These are phyloP conservation scores for Phytopythium sindhum DNA, from an alignment of 352 stramenopile species.

Conservation along the genomic window DNA sequence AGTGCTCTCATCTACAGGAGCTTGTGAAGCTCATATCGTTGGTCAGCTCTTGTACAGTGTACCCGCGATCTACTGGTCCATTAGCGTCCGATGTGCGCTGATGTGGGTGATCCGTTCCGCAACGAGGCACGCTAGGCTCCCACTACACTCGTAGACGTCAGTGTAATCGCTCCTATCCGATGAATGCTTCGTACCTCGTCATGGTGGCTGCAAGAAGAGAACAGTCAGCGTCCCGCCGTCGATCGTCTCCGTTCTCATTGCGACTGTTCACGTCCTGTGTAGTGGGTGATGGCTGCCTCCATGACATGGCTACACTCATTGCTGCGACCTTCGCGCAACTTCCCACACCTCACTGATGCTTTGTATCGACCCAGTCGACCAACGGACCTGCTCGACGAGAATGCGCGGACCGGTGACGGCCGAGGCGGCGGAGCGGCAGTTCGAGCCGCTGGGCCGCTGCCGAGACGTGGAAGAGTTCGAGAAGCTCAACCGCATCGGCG, in stretches of 20 bases:
- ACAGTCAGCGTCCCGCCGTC: neutral
- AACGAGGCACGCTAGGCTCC: no score
- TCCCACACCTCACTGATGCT: neutral
- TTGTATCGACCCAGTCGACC: neutral
- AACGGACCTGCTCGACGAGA: neutral
- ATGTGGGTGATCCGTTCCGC: no score
- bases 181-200: neutral
- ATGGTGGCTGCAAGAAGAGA: neutral
- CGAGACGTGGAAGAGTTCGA: slow-evolving; percentile 64
- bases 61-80: no score
- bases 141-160: no score
- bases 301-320: slow-evolving; percentile 1
- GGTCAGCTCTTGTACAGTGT: no score
- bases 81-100: no score
- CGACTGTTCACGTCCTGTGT: neutral
- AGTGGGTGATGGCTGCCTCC: neutral
- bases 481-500: slow-evolving; percentile 79
- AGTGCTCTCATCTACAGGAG: no score
- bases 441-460: slow-evolving; percentile 44
- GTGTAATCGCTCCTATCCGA: neutral
- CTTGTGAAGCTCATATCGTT: no score
- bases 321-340: slow-evolving; percentile 2
- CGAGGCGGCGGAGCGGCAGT: slow-evolving; percentile 22
- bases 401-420: slow-evolving; percentile 3
- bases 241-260: neutral